Evolutionary conservation across 768 basidiomycete species (phyloP), one percentile per base, ranked within the genome.

Genomic region (Leccinum obscurum): DNA sequence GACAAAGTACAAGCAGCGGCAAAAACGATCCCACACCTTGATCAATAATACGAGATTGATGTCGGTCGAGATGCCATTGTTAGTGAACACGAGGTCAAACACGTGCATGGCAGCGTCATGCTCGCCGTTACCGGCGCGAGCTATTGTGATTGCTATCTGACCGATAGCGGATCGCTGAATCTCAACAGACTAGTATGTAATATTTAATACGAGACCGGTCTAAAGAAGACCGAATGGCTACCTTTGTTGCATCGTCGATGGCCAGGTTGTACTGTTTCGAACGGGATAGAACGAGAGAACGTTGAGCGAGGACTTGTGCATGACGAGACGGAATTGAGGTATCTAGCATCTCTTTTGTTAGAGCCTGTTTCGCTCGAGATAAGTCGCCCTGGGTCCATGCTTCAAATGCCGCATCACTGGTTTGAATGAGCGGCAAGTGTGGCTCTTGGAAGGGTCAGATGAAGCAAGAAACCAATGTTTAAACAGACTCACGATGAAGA

Each of bases 61-160:
- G 11, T 66, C 65, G 6, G 5, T 13, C 5, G 52, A 7, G 13
- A 22, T 28, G 15, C 17, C 20, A 0, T 58, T 20, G 30, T 32
- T 32, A 3, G 6, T 34, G 48, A 66, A 66, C 3, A 46, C 53
- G 17, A 64, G 62, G 39, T 66, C 62, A 24, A 66, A 60, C 15
- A 17, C 4, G 20, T 44, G 26, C 26, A 55, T 44, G 10, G 34
- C 65, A 3, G 20, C 48, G 7, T 64, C 62, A 2, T 48, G 9
- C 3, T 64, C 55, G 6, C 54, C 65, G 9, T 49, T 34, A 4
- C 54, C n/a, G n/a, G 53, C 6, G 0, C 1, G 30, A 0, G 59
- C 58, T 2, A 66, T 37, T 6, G 61, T 52, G 1, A 20, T 9
- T 9, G 65, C 65, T 6, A 66, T 39, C 34, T 66, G 26, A 32